Percentiles rank a stretch among this genome's conserved stretches.
These are phyloP conservation scores for Irpex rosettiformis DNA, from an alignment of 1,284 basidiomycete species.

Conservation along the genomic window DNA sequence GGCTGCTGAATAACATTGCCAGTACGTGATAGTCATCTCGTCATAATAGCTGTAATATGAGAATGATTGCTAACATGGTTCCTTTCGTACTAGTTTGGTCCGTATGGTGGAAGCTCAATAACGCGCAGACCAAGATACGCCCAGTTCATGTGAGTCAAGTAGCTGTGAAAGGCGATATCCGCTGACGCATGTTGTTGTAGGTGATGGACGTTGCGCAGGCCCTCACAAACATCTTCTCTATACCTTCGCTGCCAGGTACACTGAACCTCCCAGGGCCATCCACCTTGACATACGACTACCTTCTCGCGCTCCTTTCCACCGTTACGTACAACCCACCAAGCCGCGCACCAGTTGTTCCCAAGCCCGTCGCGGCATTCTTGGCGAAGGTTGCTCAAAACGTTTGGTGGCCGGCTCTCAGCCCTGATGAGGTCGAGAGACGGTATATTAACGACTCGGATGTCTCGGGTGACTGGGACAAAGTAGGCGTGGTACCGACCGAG, in stretches of 20 bases:
- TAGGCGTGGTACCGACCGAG: conserved; percentile 73
- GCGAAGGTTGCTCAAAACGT: conserved; percentile 68
- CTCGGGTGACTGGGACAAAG: conserved; percentile 59
- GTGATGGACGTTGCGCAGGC: conserved; percentile 94
- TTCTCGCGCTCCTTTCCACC: conserved; percentile 79
- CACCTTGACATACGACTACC: conserved; percentile 81
- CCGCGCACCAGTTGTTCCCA: conserved; percentile 75
- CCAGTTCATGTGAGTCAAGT: conserved; percentile 80
- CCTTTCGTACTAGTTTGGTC: conserved; percentile 64
- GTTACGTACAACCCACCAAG: conserved; percentile 77
- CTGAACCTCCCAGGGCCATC: conserved; percentile 89
- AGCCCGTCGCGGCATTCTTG: conserved; percentile 64
- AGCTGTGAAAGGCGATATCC: neutral
- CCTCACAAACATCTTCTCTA: conserved; percentile 75
- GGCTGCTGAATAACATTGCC: conserved; percentile 90
- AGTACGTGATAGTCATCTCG: conserved; percentile 46
- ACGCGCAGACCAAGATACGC: conserved; percentile 81
- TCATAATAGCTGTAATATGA: conserved; percentile 6
- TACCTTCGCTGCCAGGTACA: conserved; percentile 60
- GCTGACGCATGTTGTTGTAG: conserved; percentile 34
- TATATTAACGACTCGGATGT: conserved; percentile 81
- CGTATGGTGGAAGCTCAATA: conserved; percentile 94
- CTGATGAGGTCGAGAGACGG: conserved; percentile 88
- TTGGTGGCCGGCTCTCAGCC: conserved; percentile 94
- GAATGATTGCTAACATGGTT: neutral